Percentiles rank a stretch among this genome's conserved stretches.
These are phyloP conservation scores for Stephania cephalantha DNA, from an alignment of 164 flowering plant genomes.

Conservation along the genomic window DNA sequence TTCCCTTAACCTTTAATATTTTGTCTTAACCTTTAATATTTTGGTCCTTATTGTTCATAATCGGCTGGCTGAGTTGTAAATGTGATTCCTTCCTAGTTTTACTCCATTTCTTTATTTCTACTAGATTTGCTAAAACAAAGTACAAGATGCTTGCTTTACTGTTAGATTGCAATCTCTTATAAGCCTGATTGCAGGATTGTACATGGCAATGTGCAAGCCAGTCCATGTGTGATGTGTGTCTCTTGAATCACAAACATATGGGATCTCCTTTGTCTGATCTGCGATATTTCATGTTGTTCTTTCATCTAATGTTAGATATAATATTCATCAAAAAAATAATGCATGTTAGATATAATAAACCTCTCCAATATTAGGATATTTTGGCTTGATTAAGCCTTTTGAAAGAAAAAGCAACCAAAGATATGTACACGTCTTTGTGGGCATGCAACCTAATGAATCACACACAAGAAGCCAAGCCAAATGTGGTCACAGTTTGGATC, in stretches of 20 bases:
- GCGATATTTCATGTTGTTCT: not conserved
- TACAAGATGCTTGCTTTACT: not conserved
- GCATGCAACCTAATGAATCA: too few species aligned
- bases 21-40: not conserved
- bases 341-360: conserved; percentile 1
- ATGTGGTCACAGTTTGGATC: conserved; percentile 6
- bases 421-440: not conserved
- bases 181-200: conserved; percentile 1
- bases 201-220: not conserved
- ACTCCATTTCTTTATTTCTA: not conserved
- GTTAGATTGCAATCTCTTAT: too few species aligned
- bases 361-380: conserved; percentile 11
- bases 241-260: conserved; percentile 1
- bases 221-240: conserved; percentile 10
- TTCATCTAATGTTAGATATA: not conserved
- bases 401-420: not conserved
- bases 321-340: conserved; percentile 3
- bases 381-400: not conserved
- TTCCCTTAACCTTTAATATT: not conserved
- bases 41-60: not conserved
- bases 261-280: conserved; percentile 17
- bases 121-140: not conserved
- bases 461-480: not conserved
- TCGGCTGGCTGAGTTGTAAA: conserved; percentile 5
- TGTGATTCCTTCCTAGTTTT: not conserved